Evolutionary conservation across 139 green algal species (phyloP), one percentile per base, ranked within the genome.

Genomic region (Monoraphidium neglectum): DNA sequence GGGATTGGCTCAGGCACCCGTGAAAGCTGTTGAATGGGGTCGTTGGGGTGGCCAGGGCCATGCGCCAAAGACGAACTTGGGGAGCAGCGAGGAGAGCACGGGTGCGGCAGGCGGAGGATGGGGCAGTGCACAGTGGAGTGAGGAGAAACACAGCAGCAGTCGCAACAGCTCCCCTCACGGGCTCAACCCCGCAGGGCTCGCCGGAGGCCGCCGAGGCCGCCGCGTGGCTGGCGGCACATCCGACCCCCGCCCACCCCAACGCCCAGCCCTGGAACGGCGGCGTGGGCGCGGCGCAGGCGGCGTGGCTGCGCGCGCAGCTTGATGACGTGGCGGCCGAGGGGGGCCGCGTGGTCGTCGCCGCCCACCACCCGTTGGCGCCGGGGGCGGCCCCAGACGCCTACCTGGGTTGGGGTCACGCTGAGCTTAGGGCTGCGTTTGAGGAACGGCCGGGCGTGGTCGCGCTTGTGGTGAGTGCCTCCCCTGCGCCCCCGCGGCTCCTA

Each of bases 201-300:
- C 28, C 51, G 10, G 51, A 82, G 59, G 70, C 49, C 37, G 60
- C 76, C 38, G 86, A 91, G 70, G 83, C 90, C 12, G n/a, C 63
- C 24, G 74, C 65, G 28, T 94, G 83, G 43, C 28, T 83, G 62
- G 76, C 38, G 0, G 47, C 49, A 6, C 88, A 92, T 64, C 84
- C 84, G 4, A 78, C 51, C 24, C 46, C 83, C 21, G 38, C 65
- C 35, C 38, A 91, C 47, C 78, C 84, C 0, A 86, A 93, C 23
- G 87, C 90, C 74, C 28, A 54, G 28, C 43, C 51, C 37, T 95
- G 90, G 90, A 95, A 94, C 61, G 90, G 90, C 16, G 90, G 87
- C 32, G 6, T 90, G 3, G 74, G 72, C 36, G 51, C 57, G 12
- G 28, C 66, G 40, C 86, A 91, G 70, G 46, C 88, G 62, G 64